Evolutionary conservation across 257 asterid genomes (phyloP), one percentile per base, ranked within the genome.

Genomic region (Agastache rugosa): DNA sequence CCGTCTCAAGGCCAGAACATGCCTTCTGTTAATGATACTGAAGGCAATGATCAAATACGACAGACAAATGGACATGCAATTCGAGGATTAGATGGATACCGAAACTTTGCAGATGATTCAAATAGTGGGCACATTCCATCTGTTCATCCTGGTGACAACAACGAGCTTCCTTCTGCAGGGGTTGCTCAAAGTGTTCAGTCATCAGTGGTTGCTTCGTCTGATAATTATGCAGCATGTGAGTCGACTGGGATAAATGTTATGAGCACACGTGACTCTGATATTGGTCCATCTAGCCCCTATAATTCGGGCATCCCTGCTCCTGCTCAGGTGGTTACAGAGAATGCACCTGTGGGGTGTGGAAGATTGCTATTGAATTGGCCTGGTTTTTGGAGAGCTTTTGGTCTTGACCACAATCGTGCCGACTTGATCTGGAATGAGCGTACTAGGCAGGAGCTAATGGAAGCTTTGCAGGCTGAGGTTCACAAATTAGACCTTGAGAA

Each of bases 351-450:
- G 66, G 99, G 99, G 65, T 95, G 98, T 80, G 99, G 99, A 78
- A 85, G 96, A 77, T 85, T 95, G 82, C 91, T 95, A 54, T 86
- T 95, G 83, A 95, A 95, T 79, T 95, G 99, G 99, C 89, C 90
- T 73, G 97, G 91, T 79, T 92, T 95, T 76, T 95, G 99, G 99
- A 85, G 96, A 80, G 97, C 97, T 73, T 95, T 95, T 78, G 83
- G 91, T 67, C 95, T 95, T 73, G 98, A 95, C 83, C 99, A 92
- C 76, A 95, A 89, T 75, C 98, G 99, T 31, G 98, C 99, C 27
- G 99, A 95, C 86, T 85, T 95, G 88, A 89, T 95, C 70, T 95
- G 97, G 97, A 95, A 95, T 78, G 99, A 95, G 93, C 96, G 97
- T 54, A 95, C 92, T 25, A 87, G 99, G 81, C 99, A 95, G 87